A percentile compares a stretch with the other conserved stretches of the same genome.
Conservation (phyloP, 1,284 basidiomycete genomes). For the Tremellales sp. region DNA sequence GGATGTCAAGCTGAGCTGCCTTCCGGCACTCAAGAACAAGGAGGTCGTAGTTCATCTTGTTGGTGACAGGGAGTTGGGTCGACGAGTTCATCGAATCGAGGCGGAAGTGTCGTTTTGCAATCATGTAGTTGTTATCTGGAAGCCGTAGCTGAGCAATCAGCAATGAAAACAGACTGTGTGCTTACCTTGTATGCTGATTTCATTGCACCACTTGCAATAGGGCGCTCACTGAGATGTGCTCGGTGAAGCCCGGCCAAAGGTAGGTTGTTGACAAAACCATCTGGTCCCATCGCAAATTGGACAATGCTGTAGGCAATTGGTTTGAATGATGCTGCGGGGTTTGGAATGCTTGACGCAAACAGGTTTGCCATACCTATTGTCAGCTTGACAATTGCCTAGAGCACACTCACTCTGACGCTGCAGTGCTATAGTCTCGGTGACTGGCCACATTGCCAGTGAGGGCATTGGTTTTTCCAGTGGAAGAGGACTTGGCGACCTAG, state of each 20-base stretch:
- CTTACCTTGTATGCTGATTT: neutral
- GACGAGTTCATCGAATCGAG: neutral
- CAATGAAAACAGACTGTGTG: neutral
- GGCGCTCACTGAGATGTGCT: neutral
- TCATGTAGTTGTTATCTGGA: neutral
- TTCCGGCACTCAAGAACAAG: neutral
- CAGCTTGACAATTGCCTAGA: neutral
- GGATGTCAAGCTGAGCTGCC: neutral
- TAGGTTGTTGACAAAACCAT: neutral
- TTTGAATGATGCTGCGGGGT: neutral
- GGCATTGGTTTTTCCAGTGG: no score
- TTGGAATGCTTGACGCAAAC: neutral
- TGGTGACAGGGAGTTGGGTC: neutral
- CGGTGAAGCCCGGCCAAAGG: neutral
- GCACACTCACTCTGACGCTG: no score
- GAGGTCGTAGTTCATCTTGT: neutral
- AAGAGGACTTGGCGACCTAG: no score
- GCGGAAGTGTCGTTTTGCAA: neutral
- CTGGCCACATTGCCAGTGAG: no score
- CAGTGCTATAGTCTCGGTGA: no score
- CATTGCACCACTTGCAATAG: neutral
- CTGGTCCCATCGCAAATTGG: neutral
- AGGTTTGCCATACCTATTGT: neutral
- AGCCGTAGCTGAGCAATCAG: neutral
- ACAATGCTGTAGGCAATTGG: neutral